Percentiles rank a stretch among this genome's conserved stretches.
Evolutionary conservation across 441 rosid genomes (phyloP).

Genomic region (Populus tomentosa): DNA sequence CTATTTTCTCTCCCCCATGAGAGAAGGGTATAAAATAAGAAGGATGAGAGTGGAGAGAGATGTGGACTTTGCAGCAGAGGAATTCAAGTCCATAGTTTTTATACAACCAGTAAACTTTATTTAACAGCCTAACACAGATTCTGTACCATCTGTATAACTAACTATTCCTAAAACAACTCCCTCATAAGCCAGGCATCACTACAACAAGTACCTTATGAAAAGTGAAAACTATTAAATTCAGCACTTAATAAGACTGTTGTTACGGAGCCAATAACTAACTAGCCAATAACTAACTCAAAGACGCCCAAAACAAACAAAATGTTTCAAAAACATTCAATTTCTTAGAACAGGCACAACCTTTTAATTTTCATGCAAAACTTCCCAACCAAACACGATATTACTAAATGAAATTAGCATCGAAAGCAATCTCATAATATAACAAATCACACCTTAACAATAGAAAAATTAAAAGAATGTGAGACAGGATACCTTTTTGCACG

Average conservation of each 20-base stretch:
- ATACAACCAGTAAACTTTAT: not conserved
- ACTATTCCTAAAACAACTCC: not conserved
- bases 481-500: constrained; percentile 83
- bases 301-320: not conserved
- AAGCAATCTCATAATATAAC: not conserved
- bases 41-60: not conserved
- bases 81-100: not conserved
- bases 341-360: not conserved
- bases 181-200: not conserved
- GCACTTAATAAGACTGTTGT: not conserved
- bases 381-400: not conserved
- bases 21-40: not conserved
- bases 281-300: not conserved
- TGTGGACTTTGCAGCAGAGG: not conserved
- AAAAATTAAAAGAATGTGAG: not conserved
- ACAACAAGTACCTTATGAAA: not conserved
- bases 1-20: not conserved
- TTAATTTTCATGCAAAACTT: not conserved
- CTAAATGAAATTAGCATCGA: not conserved
- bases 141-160: not conserved
- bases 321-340: not conserved
- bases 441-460: not conserved
- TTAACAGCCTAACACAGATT: not conserved
- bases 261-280: no score
- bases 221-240: not conserved